Base-by-base conservation (phyloP, 352 stramenopile genomes). In the Aphanomyces invadans region DNA sequence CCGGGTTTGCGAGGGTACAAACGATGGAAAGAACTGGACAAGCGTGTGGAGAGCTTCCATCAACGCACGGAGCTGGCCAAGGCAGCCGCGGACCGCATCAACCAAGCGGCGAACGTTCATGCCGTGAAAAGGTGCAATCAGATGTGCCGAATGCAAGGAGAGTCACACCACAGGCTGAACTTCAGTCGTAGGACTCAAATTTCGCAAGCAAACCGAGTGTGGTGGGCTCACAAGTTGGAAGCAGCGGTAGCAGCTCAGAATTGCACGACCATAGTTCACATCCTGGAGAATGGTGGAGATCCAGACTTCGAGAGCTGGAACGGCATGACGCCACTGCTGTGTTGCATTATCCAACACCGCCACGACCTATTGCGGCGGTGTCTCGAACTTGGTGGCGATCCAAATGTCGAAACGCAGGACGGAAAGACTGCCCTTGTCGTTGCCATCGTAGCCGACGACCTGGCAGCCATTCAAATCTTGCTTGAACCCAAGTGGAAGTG, bases 361-460 rank as follows among this genome's bases (percentile, higher is more conserved):
- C 49, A 57, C 9, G 49, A 57, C 29, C 49, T 57, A 11, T 0
- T 57, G 1, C 49, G 49, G 2, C 15, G 17, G 25, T 57, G 49
- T n/a, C n/a, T 63, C 3, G 32, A 48, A 29, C 33, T 48, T 4
- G 32, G 36, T 36, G 55, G 32, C 7, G 21, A 63, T 36, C 55
- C 55, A 10, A 45, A 31, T 36, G 4, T 48, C 19, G 55, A 63
- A 45, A 63, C 55, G 1, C 12, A 17, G 15, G 55, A 48, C 3
- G 55, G 55, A 10, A 48, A 63, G 23, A 63, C 55, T 21, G 32
- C 55, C 32, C 31, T 63, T 31, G 19, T 63, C 3, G 55, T 63
- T 5, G 55, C 55, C 21, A 26, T 49, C 7, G 12, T 63, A 23
- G 29, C 33, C 19, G 32, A 63, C 55, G 55, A 63, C 55, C 19